Base-by-base conservation (phyloP, 495 filamentous ascomycete species). In the Hypoxylon intermedium region DNA sequence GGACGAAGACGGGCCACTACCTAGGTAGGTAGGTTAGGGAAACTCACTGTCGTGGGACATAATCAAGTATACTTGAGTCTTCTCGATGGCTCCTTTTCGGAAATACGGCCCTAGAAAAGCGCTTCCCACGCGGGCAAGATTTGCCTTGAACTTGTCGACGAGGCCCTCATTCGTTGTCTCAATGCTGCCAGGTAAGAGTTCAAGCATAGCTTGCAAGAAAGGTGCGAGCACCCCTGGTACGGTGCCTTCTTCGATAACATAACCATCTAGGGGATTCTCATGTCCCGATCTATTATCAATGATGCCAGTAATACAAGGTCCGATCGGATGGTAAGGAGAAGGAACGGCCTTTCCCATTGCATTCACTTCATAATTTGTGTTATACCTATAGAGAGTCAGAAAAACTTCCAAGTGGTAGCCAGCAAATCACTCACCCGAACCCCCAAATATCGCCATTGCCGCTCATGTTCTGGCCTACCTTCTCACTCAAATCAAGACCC, bases 381-480 rank as follows among this genome's bases (percentile, higher is more conserved):
- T 86, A 67, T 87, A 87, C 4, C 81, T 81, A 47, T 11, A 21
- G n/a, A 41, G 12, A 41, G 66, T 60, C 38, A 71, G 43, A 34
- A 40, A 16, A 23, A 9, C 21, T 12, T 37, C n/a, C 13, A 46
- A 40, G n/a, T 19, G 47, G 37, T 30, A n/a, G n/a, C 38, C 12
- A n/a, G 19, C 18, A 37, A 3, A 13, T 15, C 24, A 53, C 74
- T 67, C 67, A 79, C 73, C 85, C 86, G 66, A 88, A 89, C 3
- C 79, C 77, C 24, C 89, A 65, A 52, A 89, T 81, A 57, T 87
- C 85, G 2, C 87, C 86, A 63, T 90, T 90, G 13, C 86, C 86
- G 64, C 83, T 86, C 79, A 89, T 85, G 44, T 83, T 80, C 43
- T 81, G 74, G 16, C 86, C 86, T 23, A 87, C 79, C 33, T 72